Percentiles rank a stretch among this genome's conserved stretches.
Conservation (phyloP, 2,329 filamentous ascomycete genomes). For the Immersiporthe knoxdaviesiana region DNA sequence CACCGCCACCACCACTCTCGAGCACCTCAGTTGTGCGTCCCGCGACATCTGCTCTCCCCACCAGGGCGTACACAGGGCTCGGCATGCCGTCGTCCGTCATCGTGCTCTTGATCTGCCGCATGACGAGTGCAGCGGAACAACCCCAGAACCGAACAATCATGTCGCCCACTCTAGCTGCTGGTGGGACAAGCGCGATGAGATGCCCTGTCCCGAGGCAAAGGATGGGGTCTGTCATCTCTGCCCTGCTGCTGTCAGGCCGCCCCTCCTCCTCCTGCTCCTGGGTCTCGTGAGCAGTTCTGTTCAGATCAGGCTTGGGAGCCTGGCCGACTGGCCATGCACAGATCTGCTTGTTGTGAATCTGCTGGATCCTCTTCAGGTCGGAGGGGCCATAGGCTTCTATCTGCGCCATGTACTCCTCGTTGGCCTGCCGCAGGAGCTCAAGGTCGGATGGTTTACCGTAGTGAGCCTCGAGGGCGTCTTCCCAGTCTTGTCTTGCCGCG, state of each 20-base stretch:
- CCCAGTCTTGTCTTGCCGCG: background rate
- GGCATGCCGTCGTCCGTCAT: background rate
- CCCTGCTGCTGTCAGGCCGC: background rate
- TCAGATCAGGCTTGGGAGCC: background rate
- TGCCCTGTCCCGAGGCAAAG: background rate
- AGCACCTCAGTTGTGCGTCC: background rate
- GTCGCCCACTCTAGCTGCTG: background rate
- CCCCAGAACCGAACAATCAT: background rate
- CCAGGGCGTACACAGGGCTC: background rate
- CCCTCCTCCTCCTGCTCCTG: background rate
- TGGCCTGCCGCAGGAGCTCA: background rate
- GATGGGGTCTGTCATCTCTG: background rate
- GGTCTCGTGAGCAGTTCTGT: background rate
- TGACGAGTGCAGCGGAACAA: background rate
- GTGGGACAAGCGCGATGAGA: background rate
- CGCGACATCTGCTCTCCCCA: background rate
- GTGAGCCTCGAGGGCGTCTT: background rate
- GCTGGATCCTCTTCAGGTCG: background rate
- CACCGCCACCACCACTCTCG: background rate
- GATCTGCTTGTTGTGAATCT: background rate
- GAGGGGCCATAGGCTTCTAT: background rate
- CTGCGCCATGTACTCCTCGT: slow-evolving; percentile 3
- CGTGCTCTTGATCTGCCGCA: background rate
- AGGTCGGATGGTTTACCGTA: background rate
- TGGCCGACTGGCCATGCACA: background rate